Evolutionary conservation across 192 early-diverging fungal species (phyloP).

Genomic region (Linnemannia elongata): DNA sequence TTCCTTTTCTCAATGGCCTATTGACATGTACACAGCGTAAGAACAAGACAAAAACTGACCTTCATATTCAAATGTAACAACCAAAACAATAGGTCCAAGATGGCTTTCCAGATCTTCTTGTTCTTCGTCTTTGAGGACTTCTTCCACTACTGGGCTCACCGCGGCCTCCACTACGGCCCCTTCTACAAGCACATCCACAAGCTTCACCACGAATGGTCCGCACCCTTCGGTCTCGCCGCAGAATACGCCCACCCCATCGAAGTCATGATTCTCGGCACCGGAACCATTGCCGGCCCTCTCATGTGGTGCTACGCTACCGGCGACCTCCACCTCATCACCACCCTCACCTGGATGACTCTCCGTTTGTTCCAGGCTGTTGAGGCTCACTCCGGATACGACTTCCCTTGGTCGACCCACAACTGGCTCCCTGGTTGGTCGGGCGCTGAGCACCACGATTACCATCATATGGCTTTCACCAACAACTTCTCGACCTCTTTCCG

Average conservation of each 20-base stretch:
- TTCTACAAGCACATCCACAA: conserved; percentile 96
- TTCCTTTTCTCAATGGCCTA: background rate
- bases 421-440: conserved; percentile 92
- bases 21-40: background rate
- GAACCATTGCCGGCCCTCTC: conserved; percentile 86
- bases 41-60: too few species aligned
- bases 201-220: conserved; percentile 92
- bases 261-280: conserved; percentile 86
- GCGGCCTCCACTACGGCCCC: conserved; percentile 87
- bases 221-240: conserved; percentile 90
- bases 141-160: conserved; percentile 94
- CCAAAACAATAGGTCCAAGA: conserved; percentile 59
- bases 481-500: conserved; percentile 90
- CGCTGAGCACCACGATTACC: conserved; percentile 94
- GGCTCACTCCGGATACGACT: conserved; percentile 95
- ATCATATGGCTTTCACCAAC: conserved; percentile 86
- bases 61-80: too few species aligned
- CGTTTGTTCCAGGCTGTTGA: conserved; percentile 88
- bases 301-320: conserved; percentile 74
- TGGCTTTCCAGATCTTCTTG: conserved; percentile 74
- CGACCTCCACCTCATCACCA: conserved; percentile 87
- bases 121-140: conserved; percentile 91
- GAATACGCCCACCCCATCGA: conserved; percentile 94
- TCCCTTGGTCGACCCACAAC: conserved; percentile 93
- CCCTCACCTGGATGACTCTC: conserved; percentile 87